These are phyloP conservation scores for Globisporangium spiculum DNA, from an alignment of 352 stramenopile genomes.

Conservation along the genomic window DNA sequence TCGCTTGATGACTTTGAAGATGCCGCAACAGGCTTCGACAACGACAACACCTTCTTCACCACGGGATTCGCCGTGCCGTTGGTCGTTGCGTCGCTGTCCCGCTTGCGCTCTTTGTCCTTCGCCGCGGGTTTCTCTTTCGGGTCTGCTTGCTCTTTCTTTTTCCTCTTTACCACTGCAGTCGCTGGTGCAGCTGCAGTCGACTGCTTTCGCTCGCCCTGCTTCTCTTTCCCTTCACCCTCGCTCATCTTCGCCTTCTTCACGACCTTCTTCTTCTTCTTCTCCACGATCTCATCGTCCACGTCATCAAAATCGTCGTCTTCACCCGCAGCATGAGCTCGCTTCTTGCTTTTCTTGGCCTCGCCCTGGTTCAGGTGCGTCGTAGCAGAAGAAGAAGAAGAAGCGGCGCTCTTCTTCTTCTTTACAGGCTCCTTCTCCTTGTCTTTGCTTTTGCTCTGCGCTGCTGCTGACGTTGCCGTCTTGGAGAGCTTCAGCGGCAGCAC, in stretches of 20 bases:
- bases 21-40: not conserved
- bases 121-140: conserved; percentile 5
- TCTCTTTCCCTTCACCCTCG: not conserved
- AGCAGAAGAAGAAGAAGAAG: not conserved
- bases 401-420: conserved; percentile 15
- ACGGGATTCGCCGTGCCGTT: not conserved
- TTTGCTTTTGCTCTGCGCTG: conserved; percentile 18
- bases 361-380: not conserved
- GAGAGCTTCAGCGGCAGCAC: conserved; percentile 17
- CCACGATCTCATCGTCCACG: conserved; percentile 11
- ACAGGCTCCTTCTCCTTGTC: conserved; percentile 11
- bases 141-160: not conserved
- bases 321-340: not conserved
- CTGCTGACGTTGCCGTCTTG: not conserved
- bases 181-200: too few species aligned
- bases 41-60: conserved; percentile 1
- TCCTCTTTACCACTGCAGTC: conserved; percentile 8
- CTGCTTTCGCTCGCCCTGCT: conserved; percentile 7
- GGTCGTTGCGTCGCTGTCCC: conserved; percentile 10
- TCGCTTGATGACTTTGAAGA: not conserved
- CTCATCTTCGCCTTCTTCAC: conserved; percentile 4
- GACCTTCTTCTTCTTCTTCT: conserved; percentile 12
- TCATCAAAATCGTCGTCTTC: conserved; percentile 16
- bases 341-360: conserved; percentile 21
- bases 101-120: conserved; percentile 19